A percentile compares a stretch with the other conserved stretches of the same genome.
Conservation (phyloP, 1,284 basidiomycete genomes). For the Naganishia sp. region DNA sequence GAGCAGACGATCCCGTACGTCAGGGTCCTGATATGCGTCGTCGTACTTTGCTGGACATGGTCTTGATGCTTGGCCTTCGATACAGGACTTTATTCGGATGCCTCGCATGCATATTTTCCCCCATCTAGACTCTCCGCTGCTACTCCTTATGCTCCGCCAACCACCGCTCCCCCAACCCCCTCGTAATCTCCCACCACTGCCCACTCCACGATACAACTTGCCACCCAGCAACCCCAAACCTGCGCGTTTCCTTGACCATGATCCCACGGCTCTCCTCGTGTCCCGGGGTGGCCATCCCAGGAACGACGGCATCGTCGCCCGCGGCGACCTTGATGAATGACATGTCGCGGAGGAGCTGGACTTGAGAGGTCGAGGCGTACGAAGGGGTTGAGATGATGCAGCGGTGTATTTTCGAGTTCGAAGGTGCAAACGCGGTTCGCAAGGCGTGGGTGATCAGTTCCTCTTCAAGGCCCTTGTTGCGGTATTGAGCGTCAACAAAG, state of each 20-base stretch:
- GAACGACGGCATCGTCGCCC: slow-evolving; percentile 23
- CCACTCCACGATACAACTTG: slow-evolving; percentile 21
- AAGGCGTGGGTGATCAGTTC: slow-evolving; percentile 67
- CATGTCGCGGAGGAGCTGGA: slow-evolving; percentile 7
- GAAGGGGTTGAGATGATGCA: slow-evolving; percentile 21
- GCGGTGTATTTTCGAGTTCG: neutral
- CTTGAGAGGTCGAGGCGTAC: slow-evolving; percentile 7
- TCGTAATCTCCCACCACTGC: slow-evolving; percentile 25
- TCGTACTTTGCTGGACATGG: too few relatives aligned
- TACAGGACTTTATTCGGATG: too few relatives aligned
- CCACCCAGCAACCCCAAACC: slow-evolving; percentile 7
- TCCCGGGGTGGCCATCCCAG: slow-evolving; percentile 16
- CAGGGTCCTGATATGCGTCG: too few relatives aligned
- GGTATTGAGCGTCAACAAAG: slow-evolving; percentile 67
- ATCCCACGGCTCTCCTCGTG: slow-evolving; percentile 17
- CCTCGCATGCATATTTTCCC: neutral
- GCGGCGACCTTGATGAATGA: slow-evolving; percentile 8
- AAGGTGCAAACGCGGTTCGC: slow-evolving; percentile 59
- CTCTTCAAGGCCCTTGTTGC: slow-evolving; percentile 62
- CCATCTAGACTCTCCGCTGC: neutral
- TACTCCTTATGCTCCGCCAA: neutral
- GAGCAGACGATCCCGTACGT: too few relatives aligned
- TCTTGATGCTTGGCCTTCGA: too few relatives aligned
- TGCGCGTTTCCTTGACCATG: slow-evolving; percentile 17
- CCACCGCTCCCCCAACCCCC: slow-evolving; percentile 16